Conservation (phyloP, 768 basidiomycete species). For the Lentinula lateritia region DNA sequence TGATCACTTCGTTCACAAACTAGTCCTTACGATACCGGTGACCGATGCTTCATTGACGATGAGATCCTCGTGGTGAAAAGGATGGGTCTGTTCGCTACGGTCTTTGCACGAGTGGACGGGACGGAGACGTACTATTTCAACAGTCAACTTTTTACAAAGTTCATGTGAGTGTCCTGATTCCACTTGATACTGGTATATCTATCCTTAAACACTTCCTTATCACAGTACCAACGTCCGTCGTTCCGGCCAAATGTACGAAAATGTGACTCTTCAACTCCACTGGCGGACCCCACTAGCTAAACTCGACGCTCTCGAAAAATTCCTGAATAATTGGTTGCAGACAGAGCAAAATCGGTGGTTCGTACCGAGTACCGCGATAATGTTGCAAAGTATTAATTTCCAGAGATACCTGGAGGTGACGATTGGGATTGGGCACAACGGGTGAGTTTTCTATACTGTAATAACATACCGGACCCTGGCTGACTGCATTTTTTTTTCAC, state of each 20-base stretch:
- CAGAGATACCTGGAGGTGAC: conserved; percentile 67
- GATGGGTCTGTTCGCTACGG: conserved; percentile 76
- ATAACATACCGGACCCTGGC: not conserved
- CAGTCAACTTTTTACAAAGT: conserved; percentile 67
- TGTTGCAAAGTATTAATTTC: conserved; percentile 56
- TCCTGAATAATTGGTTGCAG: conserved; percentile 68
- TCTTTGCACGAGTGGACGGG: conserved; percentile 67
- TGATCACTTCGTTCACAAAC: conserved; percentile 9
- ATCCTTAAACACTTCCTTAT: not conserved
- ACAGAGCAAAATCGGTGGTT: conserved; percentile 82
- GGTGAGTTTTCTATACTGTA: conserved; percentile 21
- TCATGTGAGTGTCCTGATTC: conserved; percentile 46
- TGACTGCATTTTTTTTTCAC: not conserved
- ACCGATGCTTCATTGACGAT: conserved; percentile 73
- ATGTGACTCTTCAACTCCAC: conserved; percentile 61
- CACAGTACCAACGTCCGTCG: conserved; percentile 65
- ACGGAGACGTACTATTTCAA: conserved; percentile 81
- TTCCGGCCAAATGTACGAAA: conserved; percentile 69
- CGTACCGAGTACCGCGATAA: conserved; percentile 59
- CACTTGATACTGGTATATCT: not conserved
- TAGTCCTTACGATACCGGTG: conserved; percentile 78
- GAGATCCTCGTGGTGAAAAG: conserved; percentile 75
- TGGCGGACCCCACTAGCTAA: conserved; percentile 74
- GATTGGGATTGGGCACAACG: conserved; percentile 56
- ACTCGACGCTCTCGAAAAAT: conserved; percentile 62